Evolutionary conservation across 2,329 filamentous ascomycete genomes (phyloP).

Genomic region (Escovopsis sp.): DNA sequence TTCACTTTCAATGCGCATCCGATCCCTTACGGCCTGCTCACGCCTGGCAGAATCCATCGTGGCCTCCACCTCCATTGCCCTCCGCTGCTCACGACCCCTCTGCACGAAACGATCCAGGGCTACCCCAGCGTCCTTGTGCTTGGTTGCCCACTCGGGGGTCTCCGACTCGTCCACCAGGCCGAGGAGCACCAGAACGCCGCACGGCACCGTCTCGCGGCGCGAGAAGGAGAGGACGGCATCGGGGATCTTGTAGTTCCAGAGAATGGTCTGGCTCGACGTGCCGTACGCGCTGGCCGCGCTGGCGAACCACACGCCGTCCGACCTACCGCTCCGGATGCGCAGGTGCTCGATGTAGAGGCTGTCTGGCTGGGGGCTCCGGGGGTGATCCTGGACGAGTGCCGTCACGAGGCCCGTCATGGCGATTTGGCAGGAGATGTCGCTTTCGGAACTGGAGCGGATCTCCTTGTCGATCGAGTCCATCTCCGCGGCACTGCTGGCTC

Average conservation of each 20-base stretch:
- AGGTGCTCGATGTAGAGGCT: constrained; percentile 34
- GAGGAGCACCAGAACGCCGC: constrained; percentile 43
- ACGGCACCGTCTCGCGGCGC: constrained; percentile 38
- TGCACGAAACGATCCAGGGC: constrained; percentile 19
- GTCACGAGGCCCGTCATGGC: constrained; percentile 30
- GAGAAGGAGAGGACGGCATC: constrained; percentile 35
- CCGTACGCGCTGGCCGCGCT: constrained; percentile 40
- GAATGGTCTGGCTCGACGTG: constrained; percentile 36
- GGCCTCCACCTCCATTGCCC: constrained; percentile 28
- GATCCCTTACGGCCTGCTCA: constrained; percentile 24
- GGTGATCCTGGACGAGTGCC: constrained; percentile 27
- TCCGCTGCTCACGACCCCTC: constrained; percentile 24
- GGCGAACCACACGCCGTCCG: constrained; percentile 40
- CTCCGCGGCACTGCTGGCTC: constrained; percentile 7
- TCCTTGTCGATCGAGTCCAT: constrained; percentile 22
- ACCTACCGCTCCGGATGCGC: constrained; percentile 18
- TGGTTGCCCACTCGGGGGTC: constrained; percentile 41
- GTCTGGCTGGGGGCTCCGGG: constrained; percentile 13
- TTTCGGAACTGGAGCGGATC: constrained; percentile 11
- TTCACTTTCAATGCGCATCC: constrained; percentile 27
- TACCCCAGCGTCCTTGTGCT: constrained; percentile 21
- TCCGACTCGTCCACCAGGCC: constrained; percentile 31
- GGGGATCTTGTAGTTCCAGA: constrained; percentile 48
- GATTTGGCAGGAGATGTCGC: constrained; percentile 33
- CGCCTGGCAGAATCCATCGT: constrained; percentile 28